These are phyloP conservation scores for Apiospora marii DNA, from an alignment of 2,329 filamentous ascomycete genomes.

Conservation along the genomic window DNA sequence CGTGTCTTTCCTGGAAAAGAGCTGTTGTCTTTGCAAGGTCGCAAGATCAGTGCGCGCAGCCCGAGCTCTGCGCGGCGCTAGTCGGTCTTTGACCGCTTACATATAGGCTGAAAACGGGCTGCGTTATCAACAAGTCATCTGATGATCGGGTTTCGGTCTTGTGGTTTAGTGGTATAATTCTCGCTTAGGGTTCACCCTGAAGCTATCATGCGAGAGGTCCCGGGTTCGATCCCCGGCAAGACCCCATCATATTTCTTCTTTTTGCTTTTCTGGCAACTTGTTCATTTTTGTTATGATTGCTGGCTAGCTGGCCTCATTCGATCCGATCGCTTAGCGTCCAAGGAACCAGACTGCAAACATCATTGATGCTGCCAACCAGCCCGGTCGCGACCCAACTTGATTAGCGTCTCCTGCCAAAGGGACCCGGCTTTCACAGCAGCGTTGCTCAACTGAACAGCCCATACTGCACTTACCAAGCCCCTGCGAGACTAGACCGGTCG, in stretches of 20 bases:
- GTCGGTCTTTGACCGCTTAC: accelerated
- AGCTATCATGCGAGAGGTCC: slow-evolving; percentile 25
- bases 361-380: background rate
- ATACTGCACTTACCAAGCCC: background rate
- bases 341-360: background rate
- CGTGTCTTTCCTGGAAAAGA: too few relatives aligned
- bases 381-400: too few relatives aligned
- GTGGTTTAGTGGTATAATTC: slow-evolving; percentile 27
- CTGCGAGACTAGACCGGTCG: too few relatives aligned
- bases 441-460: background rate
- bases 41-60: too few relatives aligned
- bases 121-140: background rate
- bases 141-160: slow-evolving; percentile 11
- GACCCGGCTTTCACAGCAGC: background rate
- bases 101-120: background rate
- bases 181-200: slow-evolving; percentile 23
- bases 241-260: slow-evolving; percentile 22
- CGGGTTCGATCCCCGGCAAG: slow-evolving; percentile 26
- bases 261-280: background rate
- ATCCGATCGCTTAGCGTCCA: background rate
- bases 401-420: too few relatives aligned
- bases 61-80: background rate
- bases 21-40: too few relatives aligned
- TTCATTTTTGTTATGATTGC: background rate
- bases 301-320: background rate